These are phyloP conservation scores for Hymenoscyphus fraxineus DNA, from an alignment of 2,329 filamentous ascomycete genomes.

Conservation along the genomic window DNA sequence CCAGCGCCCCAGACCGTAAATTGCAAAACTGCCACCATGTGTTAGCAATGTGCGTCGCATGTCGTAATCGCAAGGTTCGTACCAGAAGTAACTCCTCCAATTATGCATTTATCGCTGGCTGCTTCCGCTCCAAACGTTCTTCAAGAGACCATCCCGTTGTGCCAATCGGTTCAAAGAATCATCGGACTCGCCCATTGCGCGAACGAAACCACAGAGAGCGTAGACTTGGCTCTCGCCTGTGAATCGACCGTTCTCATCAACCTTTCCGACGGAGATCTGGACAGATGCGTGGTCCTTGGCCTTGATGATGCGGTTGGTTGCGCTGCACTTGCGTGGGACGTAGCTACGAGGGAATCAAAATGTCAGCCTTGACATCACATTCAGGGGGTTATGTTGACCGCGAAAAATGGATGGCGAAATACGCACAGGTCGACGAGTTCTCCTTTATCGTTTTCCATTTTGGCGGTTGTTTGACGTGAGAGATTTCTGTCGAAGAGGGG, in stretches of 20 bases:
- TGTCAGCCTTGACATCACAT: conserved; percentile 15
- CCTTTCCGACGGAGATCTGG: conserved; percentile 95
- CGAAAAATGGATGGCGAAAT: conserved; percentile 8
- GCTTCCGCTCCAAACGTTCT: conserved; percentile 84
- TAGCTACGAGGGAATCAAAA: conserved; percentile 55
- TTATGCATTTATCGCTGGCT: conserved; percentile 35
- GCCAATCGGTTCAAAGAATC: conserved; percentile 93
- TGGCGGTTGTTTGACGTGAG: conserved; percentile 43
- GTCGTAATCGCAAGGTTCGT: conserved; percentile 14
- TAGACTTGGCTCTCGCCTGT: conserved; percentile 97
- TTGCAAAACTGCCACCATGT: conserved; percentile 26
- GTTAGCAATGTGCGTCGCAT: conserved; percentile 19
- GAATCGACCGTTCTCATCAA: conserved; percentile 94
- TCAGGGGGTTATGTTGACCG: background rate
- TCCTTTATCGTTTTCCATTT: conserved; percentile 99
- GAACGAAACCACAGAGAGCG: conserved; percentile 95
- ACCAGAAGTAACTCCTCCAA: conserved; percentile 31
- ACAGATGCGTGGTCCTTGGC: conserved; percentile 99
- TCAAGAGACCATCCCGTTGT: conserved; percentile 94
- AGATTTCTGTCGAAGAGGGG: conserved; percentile 13
- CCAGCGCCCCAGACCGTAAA: conserved; percentile 26
- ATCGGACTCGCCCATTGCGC: conserved; percentile 96
- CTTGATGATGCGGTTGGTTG: conserved; percentile 99
- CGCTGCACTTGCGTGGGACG: conserved; percentile 98
- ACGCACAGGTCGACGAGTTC: conserved; percentile 98